phyloP scores from a whole-genome alignment of 1,284 basidiomycete genomes.

The Melampsora americana region DNA sequence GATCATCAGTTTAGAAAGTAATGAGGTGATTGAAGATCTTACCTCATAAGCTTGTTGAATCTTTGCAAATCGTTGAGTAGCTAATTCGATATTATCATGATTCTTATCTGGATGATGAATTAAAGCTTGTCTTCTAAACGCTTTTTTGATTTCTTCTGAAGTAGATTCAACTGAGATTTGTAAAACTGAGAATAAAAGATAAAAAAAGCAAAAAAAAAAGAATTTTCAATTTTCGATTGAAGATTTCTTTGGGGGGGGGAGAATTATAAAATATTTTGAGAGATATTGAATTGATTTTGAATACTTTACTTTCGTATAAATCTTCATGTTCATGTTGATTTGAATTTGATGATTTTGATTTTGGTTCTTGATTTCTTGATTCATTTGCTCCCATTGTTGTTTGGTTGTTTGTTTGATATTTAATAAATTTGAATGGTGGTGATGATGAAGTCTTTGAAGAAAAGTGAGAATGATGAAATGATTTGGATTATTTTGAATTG shows the following conservation, averaged over 20 bases:
- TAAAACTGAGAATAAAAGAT: slow-evolving; percentile 47
- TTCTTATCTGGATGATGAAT: slow-evolving; percentile 58
- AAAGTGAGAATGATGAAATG: too few species aligned
- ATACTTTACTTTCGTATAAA: slow-evolving; percentile 28
- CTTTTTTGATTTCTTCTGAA: slow-evolving; percentile 51
- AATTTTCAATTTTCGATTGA: not conserved
- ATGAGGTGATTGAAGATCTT: too few species aligned
- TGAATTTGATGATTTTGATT: not conserved
- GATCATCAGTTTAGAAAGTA: not conserved
- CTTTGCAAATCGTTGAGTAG: slow-evolving; percentile 80
- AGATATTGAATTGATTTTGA: slow-evolving; percentile 13
- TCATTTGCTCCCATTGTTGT: slow-evolving; percentile 1
- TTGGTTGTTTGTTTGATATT: too few species aligned
- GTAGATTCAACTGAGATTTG: slow-evolving; percentile 47
- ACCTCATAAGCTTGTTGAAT: slow-evolving; percentile 95
- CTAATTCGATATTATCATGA: slow-evolving; percentile 67
- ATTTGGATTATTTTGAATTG: too few species aligned
- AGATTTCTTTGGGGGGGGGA: not conserved
- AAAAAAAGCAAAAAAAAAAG: too few species aligned
- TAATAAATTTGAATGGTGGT: too few species aligned
- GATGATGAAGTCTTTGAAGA: too few species aligned
- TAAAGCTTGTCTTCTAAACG: slow-evolving; percentile 51
- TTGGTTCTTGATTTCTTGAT: not conserved
- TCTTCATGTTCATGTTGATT: slow-evolving; percentile 13
- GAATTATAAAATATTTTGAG: too few species aligned